These are phyloP conservation scores for Gonapodya prolifera DNA, from an alignment of 192 early-diverging fungal genomes.

Conservation along the genomic window DNA sequence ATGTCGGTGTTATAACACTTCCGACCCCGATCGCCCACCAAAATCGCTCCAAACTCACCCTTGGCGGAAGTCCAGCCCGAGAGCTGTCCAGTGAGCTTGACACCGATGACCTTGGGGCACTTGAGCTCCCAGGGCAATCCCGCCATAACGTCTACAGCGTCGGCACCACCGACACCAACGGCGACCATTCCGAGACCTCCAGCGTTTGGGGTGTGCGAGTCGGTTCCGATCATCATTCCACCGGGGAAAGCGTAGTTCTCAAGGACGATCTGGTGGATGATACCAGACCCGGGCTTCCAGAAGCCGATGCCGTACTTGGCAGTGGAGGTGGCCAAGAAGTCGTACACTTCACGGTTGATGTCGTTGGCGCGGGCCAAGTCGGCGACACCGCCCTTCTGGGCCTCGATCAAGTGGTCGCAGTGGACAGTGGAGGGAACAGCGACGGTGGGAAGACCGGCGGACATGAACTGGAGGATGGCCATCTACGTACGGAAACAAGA, in stretches of 20 bases:
- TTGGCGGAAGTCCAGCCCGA: constrained; percentile 91
- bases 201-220: constrained; percentile 96
- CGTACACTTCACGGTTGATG: constrained; percentile 89
- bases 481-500: constrained; percentile 30
- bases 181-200: constrained; percentile 95
- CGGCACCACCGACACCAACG: constrained; percentile 94
- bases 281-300: constrained; percentile 90
- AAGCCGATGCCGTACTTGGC: constrained; percentile 92
- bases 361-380: constrained; percentile 75
- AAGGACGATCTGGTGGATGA: constrained; percentile 92
- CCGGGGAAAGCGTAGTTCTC: constrained; percentile 98
- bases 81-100: constrained; percentile 75
- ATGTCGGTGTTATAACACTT: not conserved
- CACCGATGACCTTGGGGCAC: constrained; percentile 90
- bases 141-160: constrained; percentile 99
- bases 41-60: constrained; percentile 19
- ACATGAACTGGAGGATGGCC: constrained; percentile 97
- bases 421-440: no score
- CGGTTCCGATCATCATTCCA: constrained; percentile 91
- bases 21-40: not conserved
- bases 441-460: constrained; percentile 70
- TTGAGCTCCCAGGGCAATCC: constrained; percentile 98
- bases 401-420: constrained; percentile 94
- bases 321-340: constrained; percentile 70
- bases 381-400: constrained; percentile 64